Percentiles rank a stretch among this genome's conserved stretches.
Evolutionary conservation across 2,329 filamentous ascomycete genomes (phyloP).

Genomic region (Colletotrichum abscissum): DNA sequence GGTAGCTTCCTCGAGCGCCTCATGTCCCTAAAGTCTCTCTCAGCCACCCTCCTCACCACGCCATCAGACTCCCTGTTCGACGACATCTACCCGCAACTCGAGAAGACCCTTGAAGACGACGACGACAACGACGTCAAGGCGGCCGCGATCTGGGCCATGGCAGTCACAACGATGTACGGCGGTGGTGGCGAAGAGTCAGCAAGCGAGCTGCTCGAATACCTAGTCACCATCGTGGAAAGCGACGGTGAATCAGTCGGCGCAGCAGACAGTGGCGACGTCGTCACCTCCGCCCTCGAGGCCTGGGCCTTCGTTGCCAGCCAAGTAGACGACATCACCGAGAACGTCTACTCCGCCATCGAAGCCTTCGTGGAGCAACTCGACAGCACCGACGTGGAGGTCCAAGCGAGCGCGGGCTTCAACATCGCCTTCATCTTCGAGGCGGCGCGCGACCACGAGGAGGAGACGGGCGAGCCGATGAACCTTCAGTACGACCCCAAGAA

Average conservation of each 20-base stretch:
- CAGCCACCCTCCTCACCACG: conserved; percentile 75
- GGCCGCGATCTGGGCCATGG: conserved; percentile 78
- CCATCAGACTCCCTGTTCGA: conserved; percentile 76
- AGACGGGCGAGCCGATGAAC: conserved; percentile 60
- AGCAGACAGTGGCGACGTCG: conserved; percentile 75
- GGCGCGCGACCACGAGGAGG: conserved; percentile 59
- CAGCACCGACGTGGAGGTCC: conserved; percentile 77
- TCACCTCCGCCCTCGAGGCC: conserved; percentile 79
- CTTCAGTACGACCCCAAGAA: conserved; percentile 63
- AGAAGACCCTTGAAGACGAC: conserved; percentile 73
- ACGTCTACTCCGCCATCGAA: conserved; percentile 79
- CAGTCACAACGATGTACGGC: conserved; percentile 79
- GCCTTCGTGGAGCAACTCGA: conserved; percentile 89
- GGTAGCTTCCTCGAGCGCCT: conserved; percentile 76
- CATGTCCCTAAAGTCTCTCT: conserved; percentile 77
- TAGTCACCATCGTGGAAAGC: conserved; percentile 82
- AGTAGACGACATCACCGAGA: conserved; percentile 77
- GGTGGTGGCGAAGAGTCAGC: conserved; percentile 77
- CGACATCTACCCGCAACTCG: conserved; percentile 66
- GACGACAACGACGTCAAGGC: conserved; percentile 73
- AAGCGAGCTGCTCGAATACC: conserved; percentile 77
- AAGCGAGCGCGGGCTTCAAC: conserved; percentile 81
- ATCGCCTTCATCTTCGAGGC: conserved; percentile 88
- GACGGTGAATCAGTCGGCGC: conserved; percentile 81
- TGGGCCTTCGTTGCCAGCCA: conserved; percentile 86